Evolutionary conservation across 2,329 filamentous ascomycete genomes (phyloP).

Genomic region (Colletotrichum sp.): DNA sequence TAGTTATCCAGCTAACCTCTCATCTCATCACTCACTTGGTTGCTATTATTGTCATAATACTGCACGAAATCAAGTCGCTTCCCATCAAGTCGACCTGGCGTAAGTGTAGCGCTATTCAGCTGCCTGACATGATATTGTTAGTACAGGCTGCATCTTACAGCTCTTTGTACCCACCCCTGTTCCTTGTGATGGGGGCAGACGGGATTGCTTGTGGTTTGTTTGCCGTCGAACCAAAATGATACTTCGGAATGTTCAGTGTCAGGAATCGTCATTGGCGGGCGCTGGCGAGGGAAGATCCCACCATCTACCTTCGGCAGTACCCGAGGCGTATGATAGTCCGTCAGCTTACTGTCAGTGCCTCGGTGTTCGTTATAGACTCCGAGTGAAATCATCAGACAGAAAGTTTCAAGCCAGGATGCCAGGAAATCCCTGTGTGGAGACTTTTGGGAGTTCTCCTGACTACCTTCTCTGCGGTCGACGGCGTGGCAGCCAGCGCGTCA

Average conservation of each 20-base stretch:
- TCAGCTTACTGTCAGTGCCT: background rate
- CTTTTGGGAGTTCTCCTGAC: constrained; percentile 45
- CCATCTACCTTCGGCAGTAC: background rate
- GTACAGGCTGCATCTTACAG: background rate
- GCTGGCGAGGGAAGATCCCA: background rate
- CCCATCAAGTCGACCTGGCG: no score
- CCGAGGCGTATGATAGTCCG: background rate
- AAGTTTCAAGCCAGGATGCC: background rate
- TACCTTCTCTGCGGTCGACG: constrained; percentile 46
- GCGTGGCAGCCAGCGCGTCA: constrained; percentile 43
- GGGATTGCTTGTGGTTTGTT: background rate
- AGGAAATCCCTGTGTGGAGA: constrained; percentile 55
- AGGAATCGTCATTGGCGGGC: background rate
- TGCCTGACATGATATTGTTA: rapidly evolving
- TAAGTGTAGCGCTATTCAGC: background rate
- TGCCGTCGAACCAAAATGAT: background rate
- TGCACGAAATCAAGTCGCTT: no score
- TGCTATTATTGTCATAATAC: rapidly evolving
- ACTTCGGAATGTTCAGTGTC: background rate
- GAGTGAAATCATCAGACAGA: background rate
- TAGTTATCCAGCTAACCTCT: no score
- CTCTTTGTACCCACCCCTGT: background rate
- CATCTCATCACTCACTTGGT: rapidly evolving
- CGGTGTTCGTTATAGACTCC: background rate
- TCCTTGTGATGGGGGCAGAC: background rate